Conservation (phyloP, 768 basidiomycete genomes). For the Coprinellus micaceus region DNA sequence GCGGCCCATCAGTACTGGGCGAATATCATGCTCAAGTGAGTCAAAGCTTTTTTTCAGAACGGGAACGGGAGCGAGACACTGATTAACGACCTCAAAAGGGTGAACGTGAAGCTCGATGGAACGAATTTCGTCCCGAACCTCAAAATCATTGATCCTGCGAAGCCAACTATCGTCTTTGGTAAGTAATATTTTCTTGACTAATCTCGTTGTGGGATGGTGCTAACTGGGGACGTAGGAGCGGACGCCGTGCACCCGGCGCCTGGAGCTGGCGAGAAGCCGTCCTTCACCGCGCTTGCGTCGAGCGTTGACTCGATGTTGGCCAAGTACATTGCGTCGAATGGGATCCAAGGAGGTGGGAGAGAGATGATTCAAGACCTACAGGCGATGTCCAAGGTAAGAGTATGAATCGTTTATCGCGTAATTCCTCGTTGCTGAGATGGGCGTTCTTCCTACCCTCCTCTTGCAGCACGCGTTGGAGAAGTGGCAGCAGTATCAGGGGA, state of each 20-base stretch:
- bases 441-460: too few relatives aligned
- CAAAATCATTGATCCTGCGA: conserved; percentile 57
- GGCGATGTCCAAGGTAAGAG: conserved; percentile 5
- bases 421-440: too few relatives aligned
- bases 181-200: conserved; percentile 13
- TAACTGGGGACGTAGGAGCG: conserved; percentile 57
- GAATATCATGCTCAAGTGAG: conserved; percentile 76
- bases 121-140: conserved; percentile 70
- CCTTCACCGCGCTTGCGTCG: conserved; percentile 76
- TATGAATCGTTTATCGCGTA: too few relatives aligned
- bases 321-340: conserved; percentile 63
- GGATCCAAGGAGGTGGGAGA: conserved; percentile 63
- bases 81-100: too few relatives aligned
- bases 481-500: background rate
- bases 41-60: conserved; percentile 6
- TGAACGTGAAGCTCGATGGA: conserved; percentile 83
- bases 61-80: too few relatives aligned
- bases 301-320: conserved; percentile 75
- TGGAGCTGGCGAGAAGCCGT: conserved; percentile 73
- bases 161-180: conserved; percentile 82
- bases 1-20: conserved; percentile 79
- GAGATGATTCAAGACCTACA: conserved; percentile 57
- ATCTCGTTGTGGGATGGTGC: background rate
- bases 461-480: background rate
- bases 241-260: conserved; percentile 84